Evolutionary conservation across 352 stramenopile species (phyloP), one percentile per base, ranked within the genome.

Genomic region (Hyaloperonospora arabidopsidis): DNA sequence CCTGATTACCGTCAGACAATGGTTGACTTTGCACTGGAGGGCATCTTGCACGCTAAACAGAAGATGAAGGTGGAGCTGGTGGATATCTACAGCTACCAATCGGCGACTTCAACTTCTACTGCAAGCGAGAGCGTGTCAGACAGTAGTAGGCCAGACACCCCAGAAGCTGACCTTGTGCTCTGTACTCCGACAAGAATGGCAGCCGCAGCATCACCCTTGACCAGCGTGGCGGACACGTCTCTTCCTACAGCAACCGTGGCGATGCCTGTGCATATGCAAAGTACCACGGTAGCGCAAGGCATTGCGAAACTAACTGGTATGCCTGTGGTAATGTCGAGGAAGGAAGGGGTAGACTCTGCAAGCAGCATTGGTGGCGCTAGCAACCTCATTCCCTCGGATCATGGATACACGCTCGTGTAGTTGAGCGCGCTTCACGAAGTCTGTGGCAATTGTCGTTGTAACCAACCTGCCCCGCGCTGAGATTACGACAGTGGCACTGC

Each of bases 1-100:
- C 70, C 71, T 14, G 74, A 83, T 58, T 82, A 82, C 38, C 72
- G 70, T 3, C 60, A 80, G 57, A 77, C 73, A 14, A 74, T 76
- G 63, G 52, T 86, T 13, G 73, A 86, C 57, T 80, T 84, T 44
- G 63, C 73, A 17, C 68, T 86, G 18, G 76, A 86, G 52, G 76
- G 76, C 2, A 84, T 86, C 36, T 57, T 86, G 36, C 76, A 86
- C 56, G 73, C 76, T n/a, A 68, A 75, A 28, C 76, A 84, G 60
- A 86, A 86, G 59, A 56, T 70, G 58, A 76, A 75, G 34, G 67
- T 86, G 10, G 75, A 86, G 49, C 60, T 85, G 28, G 74, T 85
- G 22, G 74, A 83, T 25, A 58, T 81, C 23, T 68, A 78, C 48
- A 74, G 67, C 47, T 5, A 67, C 25, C 65, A 71, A 7, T 53